phyloP scores from a whole-genome alignment of 2,329 filamentous ascomycete species.

The Colletotrichum tofieldiae region DNA sequence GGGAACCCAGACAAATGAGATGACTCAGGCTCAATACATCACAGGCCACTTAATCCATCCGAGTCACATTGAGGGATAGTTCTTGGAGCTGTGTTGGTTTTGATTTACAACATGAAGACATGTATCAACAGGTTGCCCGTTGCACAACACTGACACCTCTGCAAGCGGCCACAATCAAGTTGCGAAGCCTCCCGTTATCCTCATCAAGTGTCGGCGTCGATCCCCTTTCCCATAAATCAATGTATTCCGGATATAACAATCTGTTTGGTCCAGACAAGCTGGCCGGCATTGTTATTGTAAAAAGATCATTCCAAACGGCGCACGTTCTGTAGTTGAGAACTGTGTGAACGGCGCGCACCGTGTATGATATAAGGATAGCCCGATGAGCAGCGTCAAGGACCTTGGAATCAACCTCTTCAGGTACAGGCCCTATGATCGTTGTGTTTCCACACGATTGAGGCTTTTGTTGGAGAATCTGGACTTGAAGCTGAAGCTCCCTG shows the following conservation, averaged over 20 bases:
- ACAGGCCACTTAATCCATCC: neutral
- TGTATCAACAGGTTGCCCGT: neutral
- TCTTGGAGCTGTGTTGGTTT: neutral
- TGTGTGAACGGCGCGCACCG: conserved; percentile 21
- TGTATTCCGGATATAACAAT: conserved; percentile 23
- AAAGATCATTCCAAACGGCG: conserved; percentile 23
- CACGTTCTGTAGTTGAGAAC: conserved; percentile 20
- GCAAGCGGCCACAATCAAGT: conserved; percentile 27
- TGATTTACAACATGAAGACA: no score
- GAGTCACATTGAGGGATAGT: neutral
- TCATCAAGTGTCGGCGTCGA: neutral
- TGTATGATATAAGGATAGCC: conserved; percentile 22
- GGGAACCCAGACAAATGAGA: neutral
- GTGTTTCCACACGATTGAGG: neutral
- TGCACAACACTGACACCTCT: conserved; percentile 18
- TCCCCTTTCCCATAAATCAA: conserved; percentile 11
- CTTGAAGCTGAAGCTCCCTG: conserved; percentile 22
- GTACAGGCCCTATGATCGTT: neutral
- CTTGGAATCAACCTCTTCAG: neutral
- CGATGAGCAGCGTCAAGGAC: conserved; percentile 17
- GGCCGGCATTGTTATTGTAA: conserved; percentile 1
- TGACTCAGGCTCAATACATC: neutral
- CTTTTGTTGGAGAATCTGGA: conserved; percentile 3
- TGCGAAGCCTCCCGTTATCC: conserved; percentile 12
- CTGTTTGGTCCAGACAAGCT: neutral